Conservation (phyloP, 768 basidiomycete species). For the Kwoniella newhampshirensis region DNA sequence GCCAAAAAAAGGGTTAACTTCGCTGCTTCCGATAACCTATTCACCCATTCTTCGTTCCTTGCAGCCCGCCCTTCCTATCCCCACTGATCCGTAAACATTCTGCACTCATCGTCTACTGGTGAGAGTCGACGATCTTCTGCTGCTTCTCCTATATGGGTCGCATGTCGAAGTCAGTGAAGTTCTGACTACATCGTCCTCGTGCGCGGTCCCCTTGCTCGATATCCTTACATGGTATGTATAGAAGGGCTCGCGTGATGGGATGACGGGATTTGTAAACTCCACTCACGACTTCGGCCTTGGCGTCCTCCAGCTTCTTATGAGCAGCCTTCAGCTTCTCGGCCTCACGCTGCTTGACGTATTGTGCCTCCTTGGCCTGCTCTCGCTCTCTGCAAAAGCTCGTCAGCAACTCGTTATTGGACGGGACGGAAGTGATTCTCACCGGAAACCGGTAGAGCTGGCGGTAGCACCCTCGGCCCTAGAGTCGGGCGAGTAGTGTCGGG, state of each 20-base stretch:
- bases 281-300: constrained; percentile 47
- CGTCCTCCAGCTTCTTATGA: constrained; percentile 33
- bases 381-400: constrained; percentile 25
- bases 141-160: constrained; percentile 25
- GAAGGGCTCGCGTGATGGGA: too few relatives aligned
- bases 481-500: constrained; percentile 41
- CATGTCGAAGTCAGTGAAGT: not conserved
- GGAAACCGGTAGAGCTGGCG: constrained; percentile 44
- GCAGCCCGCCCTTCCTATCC: too few relatives aligned
- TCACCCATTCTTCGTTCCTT: too few relatives aligned
- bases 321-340: constrained; percentile 37
- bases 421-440: constrained; percentile 21
- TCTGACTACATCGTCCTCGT: too few relatives aligned
- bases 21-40: too few relatives aligned
- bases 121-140: constrained; percentile 34
- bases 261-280: constrained; percentile 3
- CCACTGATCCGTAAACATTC: too few relatives aligned
- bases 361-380: constrained; percentile 47
- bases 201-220: too few relatives aligned
- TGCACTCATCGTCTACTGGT: constrained; percentile 9
- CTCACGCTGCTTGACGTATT: constrained; percentile 46
- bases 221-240: too few relatives aligned
- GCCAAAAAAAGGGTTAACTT: too few relatives aligned
- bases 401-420: not conserved
- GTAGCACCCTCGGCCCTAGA: constrained; percentile 40